Base-by-base conservation (phyloP, 2,329 filamentous ascomycete genomes). In the Cryphonectria naterciae region DNA sequence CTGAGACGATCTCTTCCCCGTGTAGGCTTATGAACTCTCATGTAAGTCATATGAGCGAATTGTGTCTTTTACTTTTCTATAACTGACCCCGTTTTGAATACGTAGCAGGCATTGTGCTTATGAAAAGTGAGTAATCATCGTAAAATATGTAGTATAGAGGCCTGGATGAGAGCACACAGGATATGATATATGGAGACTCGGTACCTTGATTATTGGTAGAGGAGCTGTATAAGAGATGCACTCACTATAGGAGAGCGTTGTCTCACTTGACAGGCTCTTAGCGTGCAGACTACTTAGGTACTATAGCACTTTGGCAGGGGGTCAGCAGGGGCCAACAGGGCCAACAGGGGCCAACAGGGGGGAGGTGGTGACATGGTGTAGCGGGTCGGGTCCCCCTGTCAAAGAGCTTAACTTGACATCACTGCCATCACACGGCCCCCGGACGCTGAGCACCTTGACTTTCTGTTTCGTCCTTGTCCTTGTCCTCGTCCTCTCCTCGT, bases 361-460 rank as follows among this genome's bases (percentile, higher is more conserved):
- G 22, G 10, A 49, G 6, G 13, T 32, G 58, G 62, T 65, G 25
- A 41, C 41, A 39, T 28, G 41, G 68, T 35, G 32, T 25, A 56
- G 39, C 66, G 52, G 62, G 35, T 28, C 62, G 39, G 58, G 22
- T 13, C 65, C 65, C 65, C 65, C 54, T 61, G 65, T 67, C 56
- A 25, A 25, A 49, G 25, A 71, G 68, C 67, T 69, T 71, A 69
- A 69, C 66, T 64, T 65, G 67, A 71, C 62, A 69, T 66, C 67
- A 69, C 70, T 46, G 62, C 13, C 25, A n/a, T 56, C 10, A 25
- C n/a, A 54, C 52, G n/a, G n/a, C 19, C 19, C 46, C 15, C 11
- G 22, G 22, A 25, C 19, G 22, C 49, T 54, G 52, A 56, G n/a
- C 52, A 28, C 25, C 25, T 28, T 28, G 52, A 56, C 11, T 6